These are phyloP conservation scores for Hexamita inflata DNA, from an alignment of 208 protist genomes.

Conservation along the genomic window DNA sequence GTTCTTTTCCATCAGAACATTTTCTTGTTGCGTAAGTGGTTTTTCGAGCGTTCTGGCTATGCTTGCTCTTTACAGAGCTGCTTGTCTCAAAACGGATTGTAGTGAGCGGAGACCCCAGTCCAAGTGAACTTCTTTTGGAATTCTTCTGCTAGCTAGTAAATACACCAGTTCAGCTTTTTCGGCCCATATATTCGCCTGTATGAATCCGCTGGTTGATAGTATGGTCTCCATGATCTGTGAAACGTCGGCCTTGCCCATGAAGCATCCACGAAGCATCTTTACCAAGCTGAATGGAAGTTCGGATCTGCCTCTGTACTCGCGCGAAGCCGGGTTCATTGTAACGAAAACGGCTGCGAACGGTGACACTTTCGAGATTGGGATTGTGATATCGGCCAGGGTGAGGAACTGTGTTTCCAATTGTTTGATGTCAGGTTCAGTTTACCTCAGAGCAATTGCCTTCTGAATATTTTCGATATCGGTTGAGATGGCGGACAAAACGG, in stretches of 20 bases:
- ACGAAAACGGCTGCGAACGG: constrained; percentile 20
- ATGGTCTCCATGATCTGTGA: constrained; percentile 12
- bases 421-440: neutral
- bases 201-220: constrained; percentile 13
- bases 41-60: neutral
- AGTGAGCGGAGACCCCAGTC: constrained; percentile 20
- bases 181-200: neutral
- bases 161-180: constrained; percentile 7
- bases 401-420: neutral
- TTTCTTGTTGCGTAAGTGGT: neutral
- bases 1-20: neutral
- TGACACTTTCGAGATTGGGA: neutral
- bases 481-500: constrained; percentile 52
- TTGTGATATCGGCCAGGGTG: neutral
- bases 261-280: constrained; percentile 1
- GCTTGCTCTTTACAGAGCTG: constrained; percentile 1
- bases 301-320: constrained; percentile 23
- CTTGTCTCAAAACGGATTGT: constrained; percentile 1
- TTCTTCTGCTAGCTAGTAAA: neutral
- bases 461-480: constrained; percentile 50
- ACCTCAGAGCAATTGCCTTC: constrained; percentile 24
- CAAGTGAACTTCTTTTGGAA: constrained; percentile 25
- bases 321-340: constrained; percentile 32
- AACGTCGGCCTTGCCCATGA: constrained; percentile 15
- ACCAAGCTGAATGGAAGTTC: constrained; percentile 12